Evolutionary conservation across 176 grass and related monocot genomes (phyloP).

Genomic region (Dactylis glomerata): DNA sequence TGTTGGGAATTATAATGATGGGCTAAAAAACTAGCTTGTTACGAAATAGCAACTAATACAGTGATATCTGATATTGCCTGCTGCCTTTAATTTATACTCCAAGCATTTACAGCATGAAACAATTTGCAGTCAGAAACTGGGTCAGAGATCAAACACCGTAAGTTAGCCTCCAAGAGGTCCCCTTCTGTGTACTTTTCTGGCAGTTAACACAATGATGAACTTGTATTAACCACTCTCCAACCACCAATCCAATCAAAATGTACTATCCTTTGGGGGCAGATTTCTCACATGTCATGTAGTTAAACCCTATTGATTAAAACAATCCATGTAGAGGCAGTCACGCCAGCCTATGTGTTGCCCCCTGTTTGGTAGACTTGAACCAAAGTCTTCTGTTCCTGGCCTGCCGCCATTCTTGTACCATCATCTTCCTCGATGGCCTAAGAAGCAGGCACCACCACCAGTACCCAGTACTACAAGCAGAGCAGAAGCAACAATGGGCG

Average conservation of each 20-base stretch:
- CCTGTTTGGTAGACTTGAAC: conserved; percentile 1
- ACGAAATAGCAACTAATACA: neutral
- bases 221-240: conserved; percentile 25
- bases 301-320: conserved; percentile 7
- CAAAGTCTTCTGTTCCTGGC: neutral
- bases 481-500: conserved; percentile 15
- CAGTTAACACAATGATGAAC: neutral
- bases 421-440: conserved; percentile 9
- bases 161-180: neutral
- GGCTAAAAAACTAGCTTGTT: neutral
- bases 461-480: neutral
- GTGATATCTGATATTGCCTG: neutral
- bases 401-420: neutral
- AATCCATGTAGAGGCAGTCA: neutral
- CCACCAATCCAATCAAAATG: conserved; percentile 24
- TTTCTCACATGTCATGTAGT: conserved; percentile 29
- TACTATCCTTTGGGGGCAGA: conserved; percentile 28
- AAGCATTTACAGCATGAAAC: too few relatives aligned
- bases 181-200: conserved; percentile 8
- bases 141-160: neutral
- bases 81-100: too few relatives aligned
- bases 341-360: conserved; percentile 13
- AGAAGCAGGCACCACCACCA: neutral
- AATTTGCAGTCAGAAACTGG: neutral
- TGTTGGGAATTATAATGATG: neutral